Evolutionary conservation across 2,329 filamentous ascomycete species (phyloP).

Genomic region (Aspergillus ochraceus): DNA sequence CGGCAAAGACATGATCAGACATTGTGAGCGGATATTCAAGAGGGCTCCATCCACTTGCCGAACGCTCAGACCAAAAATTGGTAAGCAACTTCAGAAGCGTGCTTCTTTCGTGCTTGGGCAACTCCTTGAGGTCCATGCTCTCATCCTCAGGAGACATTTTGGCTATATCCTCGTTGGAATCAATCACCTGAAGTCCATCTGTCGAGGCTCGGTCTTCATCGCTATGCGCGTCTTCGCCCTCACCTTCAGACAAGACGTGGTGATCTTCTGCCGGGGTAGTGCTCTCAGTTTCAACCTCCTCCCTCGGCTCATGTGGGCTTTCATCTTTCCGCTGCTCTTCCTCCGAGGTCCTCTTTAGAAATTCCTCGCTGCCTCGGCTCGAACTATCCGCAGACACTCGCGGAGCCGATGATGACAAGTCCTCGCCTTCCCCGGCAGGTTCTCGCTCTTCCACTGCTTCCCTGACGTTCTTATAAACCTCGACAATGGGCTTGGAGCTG

Average conservation of each 20-base stretch:
- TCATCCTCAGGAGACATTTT: slow-evolving; percentile 55
- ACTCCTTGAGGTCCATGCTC: slow-evolving; percentile 64
- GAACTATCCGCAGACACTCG: slow-evolving; percentile 31
- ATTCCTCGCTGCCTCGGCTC: slow-evolving; percentile 32
- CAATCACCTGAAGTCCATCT: slow-evolving; percentile 65
- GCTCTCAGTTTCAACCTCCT: slow-evolving; percentile 41
- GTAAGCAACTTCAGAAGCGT: slow-evolving; percentile 94
- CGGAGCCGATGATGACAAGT: slow-evolving; percentile 32
- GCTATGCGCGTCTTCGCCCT: slow-evolving; percentile 67
- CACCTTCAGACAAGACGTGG: slow-evolving; percentile 62
- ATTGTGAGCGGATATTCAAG: slow-evolving; percentile 88
- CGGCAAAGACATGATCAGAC: slow-evolving; percentile 92
- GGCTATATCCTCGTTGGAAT: slow-evolving; percentile 54
- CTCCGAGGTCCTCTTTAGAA: slow-evolving; percentile 19
- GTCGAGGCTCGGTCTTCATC: slow-evolving; percentile 70
- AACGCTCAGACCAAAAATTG: slow-evolving; percentile 97
- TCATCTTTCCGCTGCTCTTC: slow-evolving; percentile 34
- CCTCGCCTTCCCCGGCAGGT: slow-evolving; percentile 62
- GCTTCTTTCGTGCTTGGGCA: slow-evolving; percentile 89
- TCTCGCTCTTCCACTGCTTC: slow-evolving; percentile 85
- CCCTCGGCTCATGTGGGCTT: slow-evolving; percentile 35
- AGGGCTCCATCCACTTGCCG: slow-evolving; percentile 88
- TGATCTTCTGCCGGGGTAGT: slow-evolving; percentile 46
- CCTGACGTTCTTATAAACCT: slow-evolving; percentile 91
- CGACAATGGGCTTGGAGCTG: slow-evolving; percentile 91